A percentile compares a stretch with the other conserved stretches of the same genome.
These are phyloP conservation scores for Corchorus capsularis DNA, from an alignment of 345 rosid genomes.

Conservation along the genomic window DNA sequence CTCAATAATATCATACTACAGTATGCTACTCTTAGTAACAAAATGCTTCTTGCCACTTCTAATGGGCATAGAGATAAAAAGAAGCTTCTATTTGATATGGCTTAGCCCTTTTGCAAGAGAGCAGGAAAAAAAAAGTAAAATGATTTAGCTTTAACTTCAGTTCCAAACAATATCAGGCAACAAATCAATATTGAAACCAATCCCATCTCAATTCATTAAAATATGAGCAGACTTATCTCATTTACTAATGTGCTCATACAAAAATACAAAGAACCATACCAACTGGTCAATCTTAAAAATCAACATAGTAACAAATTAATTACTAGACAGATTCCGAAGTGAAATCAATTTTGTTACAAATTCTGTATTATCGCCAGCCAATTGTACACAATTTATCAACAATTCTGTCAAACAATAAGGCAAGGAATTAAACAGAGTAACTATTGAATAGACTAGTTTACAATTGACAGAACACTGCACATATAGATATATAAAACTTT, in stretches of 20 bases:
- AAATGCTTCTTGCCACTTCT: background rate
- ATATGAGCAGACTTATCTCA: no score
- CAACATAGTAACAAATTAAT: background rate
- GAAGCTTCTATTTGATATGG: no score
- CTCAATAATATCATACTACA: background rate
- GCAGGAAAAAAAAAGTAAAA: no score
- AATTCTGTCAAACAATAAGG: background rate
- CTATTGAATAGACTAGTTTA: background rate
- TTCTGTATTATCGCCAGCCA: no score
- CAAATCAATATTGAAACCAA: no score
- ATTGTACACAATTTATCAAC: background rate
- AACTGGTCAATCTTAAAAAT: no score
- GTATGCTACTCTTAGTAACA: background rate
- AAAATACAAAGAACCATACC: no score
- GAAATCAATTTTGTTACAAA: background rate
- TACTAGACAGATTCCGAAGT: background rate
- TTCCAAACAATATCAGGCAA: no score
- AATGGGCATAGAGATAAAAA: slow-evolving; percentile 35
- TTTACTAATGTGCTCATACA: no score
- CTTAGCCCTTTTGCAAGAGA: no score
- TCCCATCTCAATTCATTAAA: no score
- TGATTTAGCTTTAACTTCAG: no score
- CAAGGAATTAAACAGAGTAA: background rate
- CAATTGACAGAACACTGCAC: background rate
- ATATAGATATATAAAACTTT: background rate